Evolutionary conservation across 1,284 basidiomycete genomes (phyloP), one percentile per base, ranked within the genome.

Genomic region (Kwoniella shivajii): DNA sequence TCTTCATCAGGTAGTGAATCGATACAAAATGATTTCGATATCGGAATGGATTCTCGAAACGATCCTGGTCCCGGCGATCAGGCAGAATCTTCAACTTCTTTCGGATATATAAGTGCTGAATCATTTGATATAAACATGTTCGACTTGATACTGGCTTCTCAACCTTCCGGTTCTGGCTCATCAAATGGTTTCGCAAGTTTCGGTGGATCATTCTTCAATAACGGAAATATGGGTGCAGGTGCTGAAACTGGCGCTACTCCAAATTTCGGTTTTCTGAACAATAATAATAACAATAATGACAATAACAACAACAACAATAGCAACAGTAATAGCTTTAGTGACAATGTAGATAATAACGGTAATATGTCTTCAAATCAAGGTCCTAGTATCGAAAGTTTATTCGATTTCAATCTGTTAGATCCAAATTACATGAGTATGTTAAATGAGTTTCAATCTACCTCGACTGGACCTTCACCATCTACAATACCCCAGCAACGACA

Each of bases 391-490:
- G 58, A 56, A 27, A 50, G 56, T 20, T 31, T 45, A 9, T 72
- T 71, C 47, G 73, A 72, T 50, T 75, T 70, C 47, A 59, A 62
- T 11, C 60, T 57, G n/a, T 60, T 75, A 27, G 71, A 75, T 61
- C 70, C 71, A 2, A 52, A 45, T 18, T 66, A 68, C 44, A 63
- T 72, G 62, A 60, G 56, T 30, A 59, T 75, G 18, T 50, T 73
- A 24, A 67, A 60, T 45, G 57, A 64, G 2, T 65, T 75, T 24
- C 47, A 52, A 13, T 10, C 26, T 6, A 51, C 39, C 18, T 43
- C 37, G 7, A 51, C 33, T 38, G 24, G 14, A 30, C 43, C 33
- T 22, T 22, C 22, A 24, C 24, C 34, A 24, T 18, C 34, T 37
- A 16, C 26, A 27, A 20, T 22, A 50, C 26, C 9, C 24, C 20